These are phyloP conservation scores for Beta corolliflora DNA, from an alignment of 179 eudicot species.

Conservation along the genomic window DNA sequence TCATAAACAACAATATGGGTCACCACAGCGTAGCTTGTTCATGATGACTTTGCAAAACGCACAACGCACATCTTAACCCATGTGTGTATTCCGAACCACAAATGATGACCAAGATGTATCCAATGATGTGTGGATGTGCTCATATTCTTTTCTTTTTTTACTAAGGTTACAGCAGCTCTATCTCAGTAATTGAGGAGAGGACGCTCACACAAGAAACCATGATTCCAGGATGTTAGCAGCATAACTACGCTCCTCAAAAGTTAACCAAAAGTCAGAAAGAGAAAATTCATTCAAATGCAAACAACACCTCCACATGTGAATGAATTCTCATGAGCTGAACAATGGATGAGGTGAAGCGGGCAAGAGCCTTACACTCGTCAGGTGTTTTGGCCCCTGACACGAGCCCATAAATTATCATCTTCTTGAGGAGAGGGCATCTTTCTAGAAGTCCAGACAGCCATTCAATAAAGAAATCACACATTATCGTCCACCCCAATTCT, in stretches of 20 bases:
- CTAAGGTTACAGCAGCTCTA: not conserved
- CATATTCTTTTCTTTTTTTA: not conserved
- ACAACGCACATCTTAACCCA: not conserved
- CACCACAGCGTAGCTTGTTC: not conserved
- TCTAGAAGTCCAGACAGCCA: conserved; percentile 12
- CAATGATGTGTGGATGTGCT: not conserved
- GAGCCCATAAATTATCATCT: not conserved
- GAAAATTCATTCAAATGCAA: not conserved
- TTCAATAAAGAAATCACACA: conserved; percentile 10
- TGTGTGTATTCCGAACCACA: too few species aligned
- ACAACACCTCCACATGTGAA: conserved; percentile 2
- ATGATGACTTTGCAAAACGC: not conserved
- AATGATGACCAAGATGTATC: not conserved
- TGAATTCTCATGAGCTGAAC: conserved; percentile 5
- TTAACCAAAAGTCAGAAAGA: not conserved
- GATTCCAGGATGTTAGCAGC: not conserved
- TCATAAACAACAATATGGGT: not conserved
- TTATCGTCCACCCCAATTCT: conserved; percentile 10
- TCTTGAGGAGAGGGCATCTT: conserved; percentile 19
- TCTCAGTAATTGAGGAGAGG: not conserved
- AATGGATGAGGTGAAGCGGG: conserved; percentile 9
- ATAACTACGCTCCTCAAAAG: not conserved
- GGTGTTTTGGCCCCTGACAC: not conserved
- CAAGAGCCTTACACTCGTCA: conserved; percentile 10
- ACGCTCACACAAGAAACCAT: too few species aligned